phyloP scores from a whole-genome alignment of 352 stramenopile species.

The Chrysophaeum taylorii region DNA sequence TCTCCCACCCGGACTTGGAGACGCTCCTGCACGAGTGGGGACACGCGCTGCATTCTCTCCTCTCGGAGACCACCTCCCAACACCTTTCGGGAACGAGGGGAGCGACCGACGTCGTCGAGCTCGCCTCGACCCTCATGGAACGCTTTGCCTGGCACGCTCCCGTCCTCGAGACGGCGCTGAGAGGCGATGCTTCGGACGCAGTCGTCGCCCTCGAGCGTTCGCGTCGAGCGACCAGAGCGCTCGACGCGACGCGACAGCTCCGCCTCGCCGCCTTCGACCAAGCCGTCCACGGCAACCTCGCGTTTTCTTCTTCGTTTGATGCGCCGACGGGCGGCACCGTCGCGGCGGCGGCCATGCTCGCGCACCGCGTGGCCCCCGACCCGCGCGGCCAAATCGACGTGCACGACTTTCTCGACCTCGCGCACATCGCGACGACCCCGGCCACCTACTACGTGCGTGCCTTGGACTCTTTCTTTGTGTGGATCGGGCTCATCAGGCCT shows the following conservation, averaged over 20 bases:
- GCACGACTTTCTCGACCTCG: not conserved
- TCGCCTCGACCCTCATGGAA: conserved; percentile 92
- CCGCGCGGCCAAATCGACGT: too few relatives aligned
- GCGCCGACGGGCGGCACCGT: not conserved
- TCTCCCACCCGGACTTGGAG: conserved; percentile 82
- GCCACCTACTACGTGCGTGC: conserved; percentile 1
- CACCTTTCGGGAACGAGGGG: conserved; percentile 86
- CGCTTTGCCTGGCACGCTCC: conserved; percentile 78
- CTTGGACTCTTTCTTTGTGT: too few relatives aligned
- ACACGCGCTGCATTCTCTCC: conserved; percentile 88
- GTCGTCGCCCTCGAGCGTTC: not conserved
- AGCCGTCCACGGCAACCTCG: not conserved
- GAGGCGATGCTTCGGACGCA: not conserved
- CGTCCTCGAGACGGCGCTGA: not conserved
- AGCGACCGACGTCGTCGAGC: conserved; percentile 83
- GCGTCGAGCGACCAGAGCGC: not conserved
- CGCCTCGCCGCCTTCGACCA: not conserved
- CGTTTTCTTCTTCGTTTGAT: too few relatives aligned
- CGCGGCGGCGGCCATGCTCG: not conserved
- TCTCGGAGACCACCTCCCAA: conserved; percentile 89
- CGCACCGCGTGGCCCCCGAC: not conserved
- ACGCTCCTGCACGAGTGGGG: conserved; percentile 97
- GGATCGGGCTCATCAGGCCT: too few relatives aligned
- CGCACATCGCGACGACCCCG: not conserved
- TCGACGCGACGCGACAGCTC: not conserved